Conservation (phyloP, 345 rosid species). For the Adansonia digitata region DNA sequence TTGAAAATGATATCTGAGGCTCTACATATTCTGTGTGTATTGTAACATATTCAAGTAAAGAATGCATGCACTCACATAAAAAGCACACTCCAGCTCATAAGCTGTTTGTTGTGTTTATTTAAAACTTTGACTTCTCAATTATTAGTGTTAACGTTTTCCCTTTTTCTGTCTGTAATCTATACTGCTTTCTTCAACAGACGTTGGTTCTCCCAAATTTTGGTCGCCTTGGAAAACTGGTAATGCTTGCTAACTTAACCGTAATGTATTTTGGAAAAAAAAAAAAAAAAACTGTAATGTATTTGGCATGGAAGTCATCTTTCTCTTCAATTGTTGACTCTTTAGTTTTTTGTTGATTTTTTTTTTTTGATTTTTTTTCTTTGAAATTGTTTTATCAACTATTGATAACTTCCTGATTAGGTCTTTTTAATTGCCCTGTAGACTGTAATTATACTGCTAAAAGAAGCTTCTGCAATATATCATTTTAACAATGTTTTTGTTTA, state of each 20-base stretch:
- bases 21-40: neutral
- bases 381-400: no score
- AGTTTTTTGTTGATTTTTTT: neutral
- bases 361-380: neutral
- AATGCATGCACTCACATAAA: neutral
- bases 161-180: neutral
- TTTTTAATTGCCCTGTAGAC: neutral
- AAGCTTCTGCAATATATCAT: neutral
- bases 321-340: neutral
- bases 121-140: neutral
- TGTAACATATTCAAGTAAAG: neutral
- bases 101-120: neutral
- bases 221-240: constrained; percentile 86
- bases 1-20: constrained; percentile 7
- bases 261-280: no score
- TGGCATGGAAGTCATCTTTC: neutral
- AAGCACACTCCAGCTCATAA: neutral
- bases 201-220: constrained; percentile 91
- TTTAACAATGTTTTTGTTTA: constrained; percentile 1
- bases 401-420: neutral
- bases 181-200: constrained; percentile 47
- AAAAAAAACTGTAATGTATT: constrained; percentile 18
- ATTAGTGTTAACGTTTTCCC: neutral
- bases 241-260: constrained; percentile 13
- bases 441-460: neutral